Base-by-base conservation (phyloP, 225 moss, liverwort and hornwort genomes). In the Marchantia paleacea region DNA sequence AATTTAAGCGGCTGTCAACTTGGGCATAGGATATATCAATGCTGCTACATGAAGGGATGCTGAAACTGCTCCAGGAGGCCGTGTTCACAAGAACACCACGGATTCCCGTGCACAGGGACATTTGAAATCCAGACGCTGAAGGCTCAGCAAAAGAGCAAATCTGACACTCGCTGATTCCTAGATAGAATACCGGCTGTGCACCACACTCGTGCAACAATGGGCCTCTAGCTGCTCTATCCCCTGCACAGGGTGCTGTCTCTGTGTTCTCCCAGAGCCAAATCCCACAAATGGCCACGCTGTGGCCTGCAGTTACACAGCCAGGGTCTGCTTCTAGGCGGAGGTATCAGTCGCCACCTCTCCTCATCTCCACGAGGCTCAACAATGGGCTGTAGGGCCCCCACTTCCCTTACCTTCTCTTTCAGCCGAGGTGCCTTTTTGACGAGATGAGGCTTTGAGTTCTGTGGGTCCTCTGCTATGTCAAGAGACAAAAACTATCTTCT, bases 101-200 rank as follows among this genome's bases (percentile, higher is more conserved):
- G 8, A 65, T 63, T 50, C 78, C 78, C 24, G 25, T 78, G 52
- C 64, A 78, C 78, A 65, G 49, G 49, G 78, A 49, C 78, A 78
- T 78, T 76, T 58, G 75, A 64, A 19, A 57, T 19, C 57, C 57
- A 24, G 7, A 53, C 51, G 20, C 52, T n/a, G 4, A 51, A 10
- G 39, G 24, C 49, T 49, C 19, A 10, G 8, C 48, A 47, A 19
- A 11, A 47, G 49, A 7, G 14, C 9, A 20, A 12, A 70, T 22
- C 62, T 62, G n/a, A 22, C 7, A 19, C 48, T 20, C 19, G 48
- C 20, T 16, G 20, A 70, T 20, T 70, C 18, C 70, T 0, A 19
- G 16, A 2, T 39, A 19, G 4, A 70, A 15, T 20, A 24, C 52
- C 73, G 12, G 52, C 73, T 73, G 14, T 26, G 10, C 51, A 52